Percentiles rank a stretch among this genome's conserved stretches.
Evolutionary conservation across 352 stramenopile species (phyloP).

Genomic region (Thraustochytrium striatum): DNA sequence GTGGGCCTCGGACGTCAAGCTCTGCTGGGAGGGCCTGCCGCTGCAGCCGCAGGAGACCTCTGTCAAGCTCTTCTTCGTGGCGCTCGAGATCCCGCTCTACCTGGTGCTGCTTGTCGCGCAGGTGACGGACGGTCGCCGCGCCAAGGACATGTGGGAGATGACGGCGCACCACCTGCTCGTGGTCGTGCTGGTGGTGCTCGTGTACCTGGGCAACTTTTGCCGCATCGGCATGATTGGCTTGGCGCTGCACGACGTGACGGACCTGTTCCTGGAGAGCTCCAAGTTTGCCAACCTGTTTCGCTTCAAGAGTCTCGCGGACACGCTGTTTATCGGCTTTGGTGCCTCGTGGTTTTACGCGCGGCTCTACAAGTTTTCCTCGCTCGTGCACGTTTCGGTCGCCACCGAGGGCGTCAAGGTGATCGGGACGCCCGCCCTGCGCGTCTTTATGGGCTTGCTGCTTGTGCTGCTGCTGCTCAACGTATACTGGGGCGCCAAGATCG

Average conservation of each 20-base stretch:
- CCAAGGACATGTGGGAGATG: slow-evolving; percentile 46
- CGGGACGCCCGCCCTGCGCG: not conserved
- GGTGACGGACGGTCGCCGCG: not conserved
- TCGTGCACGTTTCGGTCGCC: not conserved
- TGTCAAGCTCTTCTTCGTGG: slow-evolving; percentile 36
- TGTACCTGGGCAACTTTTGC: slow-evolving; percentile 49
- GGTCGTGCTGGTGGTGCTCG: slow-evolving; percentile 4
- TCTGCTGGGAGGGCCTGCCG: slow-evolving; percentile 27
- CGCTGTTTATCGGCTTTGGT: slow-evolving; percentile 31
- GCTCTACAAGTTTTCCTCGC: slow-evolving; percentile 3
- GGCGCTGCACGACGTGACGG: slow-evolving; percentile 41
- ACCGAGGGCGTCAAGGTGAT: slow-evolving; percentile 5
- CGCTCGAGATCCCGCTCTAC: slow-evolving; percentile 41
- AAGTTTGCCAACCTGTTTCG: slow-evolving; percentile 47
- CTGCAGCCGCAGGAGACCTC: not conserved
- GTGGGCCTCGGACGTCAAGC: not conserved
- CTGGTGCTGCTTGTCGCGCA: slow-evolving; percentile 30
- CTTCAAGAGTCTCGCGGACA: slow-evolving; percentile 20
- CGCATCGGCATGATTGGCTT: slow-evolving; percentile 45
- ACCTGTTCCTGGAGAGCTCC: slow-evolving; percentile 37
- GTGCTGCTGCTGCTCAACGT: slow-evolving; percentile 40
- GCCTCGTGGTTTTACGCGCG: slow-evolving; percentile 1
- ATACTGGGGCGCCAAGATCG: slow-evolving; percentile 39
- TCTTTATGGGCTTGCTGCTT: slow-evolving; percentile 1
- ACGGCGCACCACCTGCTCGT: slow-evolving; percentile 27